Base-by-base conservation (phyloP, 2,329 filamentous ascomycete species). In the Aureobasidium musti region DNA sequence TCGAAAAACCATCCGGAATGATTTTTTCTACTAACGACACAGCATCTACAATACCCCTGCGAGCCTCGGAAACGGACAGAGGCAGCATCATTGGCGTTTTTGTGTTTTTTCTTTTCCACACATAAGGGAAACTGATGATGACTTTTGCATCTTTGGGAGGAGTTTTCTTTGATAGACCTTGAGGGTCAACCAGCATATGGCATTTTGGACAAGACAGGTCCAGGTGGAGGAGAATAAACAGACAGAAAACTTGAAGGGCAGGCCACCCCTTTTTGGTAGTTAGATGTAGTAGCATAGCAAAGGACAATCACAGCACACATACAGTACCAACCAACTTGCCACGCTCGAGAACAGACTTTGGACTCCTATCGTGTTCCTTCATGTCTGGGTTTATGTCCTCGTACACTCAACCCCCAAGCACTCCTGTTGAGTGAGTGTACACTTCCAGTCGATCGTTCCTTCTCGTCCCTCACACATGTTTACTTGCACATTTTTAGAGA, bases 11-110 rank as follows among this genome's bases (percentile, higher is more conserved):
- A 52, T 63, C 60, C 47, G 60, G 60, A 50, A 63, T 63, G 47
- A 43, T 52, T 63, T 63, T 37, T 37, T 6, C 4, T 61, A 61
- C 57, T 61, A 61, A 61, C 57, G 57, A 61, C 47, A 61, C 57
- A 61, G 57, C 41, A 37, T 61, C 41, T 61, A 61, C 11, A 61
- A 49, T 60, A 60, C 57, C 57, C 57, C 57, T 30, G 43, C 57
- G 41, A 43, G 41, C 43, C 57, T 49, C 57, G 57, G 57, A 49
- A 33, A 61, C 21, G 41, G 21, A 61, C 41, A 59, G 54, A 45
- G 39, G 37, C 37, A 26, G 21, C 14, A 45, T 39, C 14, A 45
- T 43, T 43, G 39, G 54, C 28, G 37, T 59, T 59, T 33, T 59
- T 59, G 45, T 59, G 39, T 8, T 23, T 47, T 47, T 47, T 39